A percentile compares a stretch with the other conserved stretches of the same genome.
Evolutionary conservation across 208 protist genomes (phyloP).

Genomic region (Leishmania major): DNA sequence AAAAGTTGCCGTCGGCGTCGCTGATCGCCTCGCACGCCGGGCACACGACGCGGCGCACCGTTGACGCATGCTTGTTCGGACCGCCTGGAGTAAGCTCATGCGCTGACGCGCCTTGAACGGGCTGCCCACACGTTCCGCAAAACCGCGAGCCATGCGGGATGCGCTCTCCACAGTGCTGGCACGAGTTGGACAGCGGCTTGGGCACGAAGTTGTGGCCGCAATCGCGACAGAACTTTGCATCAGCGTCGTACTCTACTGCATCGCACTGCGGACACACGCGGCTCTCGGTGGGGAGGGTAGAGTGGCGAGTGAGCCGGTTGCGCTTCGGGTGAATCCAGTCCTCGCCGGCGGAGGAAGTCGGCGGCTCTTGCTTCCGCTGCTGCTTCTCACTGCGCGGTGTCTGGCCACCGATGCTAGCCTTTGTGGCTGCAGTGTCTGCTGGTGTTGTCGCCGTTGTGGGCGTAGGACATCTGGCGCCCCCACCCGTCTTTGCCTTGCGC

Average conservation of each 20-base stretch:
- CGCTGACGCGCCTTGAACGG: constrained; percentile 53
- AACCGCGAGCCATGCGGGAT: constrained; percentile 80
- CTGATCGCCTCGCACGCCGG: constrained; percentile 73
- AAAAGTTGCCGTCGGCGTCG: constrained; percentile 86
- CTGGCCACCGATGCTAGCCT: neutral
- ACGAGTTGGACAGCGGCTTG: constrained; percentile 46
- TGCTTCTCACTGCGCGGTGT: neutral
- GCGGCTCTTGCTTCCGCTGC: neutral
- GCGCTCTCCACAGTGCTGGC: constrained; percentile 63
- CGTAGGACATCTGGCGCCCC: neutral
- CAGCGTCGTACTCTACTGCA: constrained; percentile 75
- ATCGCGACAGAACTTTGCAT: constrained; percentile 84
- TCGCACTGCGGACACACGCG: constrained; percentile 61
- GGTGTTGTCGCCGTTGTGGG: neutral
- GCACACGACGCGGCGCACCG: constrained; percentile 54
- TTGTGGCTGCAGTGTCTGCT: neutral
- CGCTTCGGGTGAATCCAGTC: constrained; percentile 39
- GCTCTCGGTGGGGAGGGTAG: constrained; percentile 34
- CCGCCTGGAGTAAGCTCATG: constrained; percentile 43
- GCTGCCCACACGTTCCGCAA: constrained; percentile 79
- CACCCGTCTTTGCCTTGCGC: neutral
- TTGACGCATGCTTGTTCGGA: constrained; percentile 51
- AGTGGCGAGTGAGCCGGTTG: constrained; percentile 54
- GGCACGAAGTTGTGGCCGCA: constrained; percentile 52
- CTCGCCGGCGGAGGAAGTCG: neutral